phyloP scores from a whole-genome alignment of 1,284 basidiomycete genomes.

The Coniophora puteana region DNA sequence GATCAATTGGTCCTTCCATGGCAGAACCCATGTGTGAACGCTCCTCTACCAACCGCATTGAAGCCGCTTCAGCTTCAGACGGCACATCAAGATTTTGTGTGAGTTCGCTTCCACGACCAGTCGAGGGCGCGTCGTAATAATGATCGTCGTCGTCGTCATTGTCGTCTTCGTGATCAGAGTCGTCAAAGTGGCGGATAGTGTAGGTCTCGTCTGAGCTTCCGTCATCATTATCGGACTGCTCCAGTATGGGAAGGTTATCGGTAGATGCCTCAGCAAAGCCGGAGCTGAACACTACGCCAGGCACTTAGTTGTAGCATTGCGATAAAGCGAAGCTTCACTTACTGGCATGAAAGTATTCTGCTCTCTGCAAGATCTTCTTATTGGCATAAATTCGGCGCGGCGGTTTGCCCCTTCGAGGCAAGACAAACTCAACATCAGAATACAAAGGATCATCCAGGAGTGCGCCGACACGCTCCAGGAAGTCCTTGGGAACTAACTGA shows the following conservation, averaged over 20 bases:
- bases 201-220: slow-evolving; percentile 24
- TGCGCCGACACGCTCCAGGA: slow-evolving; percentile 67
- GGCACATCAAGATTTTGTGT: too few species aligned
- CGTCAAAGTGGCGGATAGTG: slow-evolving; percentile 41
- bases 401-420: slow-evolving; percentile 49
- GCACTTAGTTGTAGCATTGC: slow-evolving; percentile 4
- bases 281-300: slow-evolving; percentile 59
- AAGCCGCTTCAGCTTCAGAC: too few species aligned
- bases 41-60: too few species aligned
- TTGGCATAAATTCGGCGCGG: slow-evolving; percentile 60
- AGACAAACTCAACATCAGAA: slow-evolving; percentile 77
- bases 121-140: too few species aligned
- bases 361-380: slow-evolving; percentile 62
- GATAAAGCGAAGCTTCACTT: slow-evolving; percentile 7
- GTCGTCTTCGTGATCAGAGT: slow-evolving; percentile 62
- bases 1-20: too few species aligned
- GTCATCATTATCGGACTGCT: slow-evolving; percentile 20
- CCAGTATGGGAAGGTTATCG: slow-evolving; percentile 13
- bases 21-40: too few species aligned
- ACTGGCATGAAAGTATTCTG: slow-evolving; percentile 78
- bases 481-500: slow-evolving; percentile 56
- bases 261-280: slow-evolving; percentile 57
- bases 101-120: too few species aligned
- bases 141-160: too few species aligned
- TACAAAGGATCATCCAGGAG: slow-evolving; percentile 79